These are phyloP conservation scores for Phytophthora melonis DNA, from an alignment of 352 stramenopile species.

Conservation along the genomic window DNA sequence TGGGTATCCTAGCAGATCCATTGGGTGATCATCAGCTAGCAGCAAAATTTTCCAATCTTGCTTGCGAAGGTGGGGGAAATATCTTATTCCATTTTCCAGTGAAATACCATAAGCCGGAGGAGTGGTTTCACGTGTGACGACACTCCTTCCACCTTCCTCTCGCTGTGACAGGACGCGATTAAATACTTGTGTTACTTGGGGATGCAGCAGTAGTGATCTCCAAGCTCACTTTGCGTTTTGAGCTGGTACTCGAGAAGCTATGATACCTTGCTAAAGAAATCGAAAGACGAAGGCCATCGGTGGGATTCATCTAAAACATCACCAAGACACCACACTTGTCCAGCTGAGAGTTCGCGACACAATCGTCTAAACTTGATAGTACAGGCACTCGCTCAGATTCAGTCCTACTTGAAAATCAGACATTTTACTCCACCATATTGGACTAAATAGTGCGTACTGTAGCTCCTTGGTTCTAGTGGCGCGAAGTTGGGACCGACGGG, in stretches of 20 bases:
- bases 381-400: too few relatives aligned
- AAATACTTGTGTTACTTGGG: background rate
- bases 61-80: too few relatives aligned
- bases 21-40: background rate
- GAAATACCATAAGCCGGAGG: too few relatives aligned
- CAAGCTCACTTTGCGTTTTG: background rate
- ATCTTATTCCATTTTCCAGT: too few relatives aligned
- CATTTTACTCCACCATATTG: too few relatives aligned
- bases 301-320: background rate
- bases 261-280: background rate
- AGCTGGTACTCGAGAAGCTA: background rate
- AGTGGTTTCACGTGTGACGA: too few relatives aligned
- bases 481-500: background rate
- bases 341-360: too few relatives aligned
- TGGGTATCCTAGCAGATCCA: background rate
- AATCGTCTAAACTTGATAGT: too few relatives aligned
- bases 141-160: too few relatives aligned
- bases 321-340: too few relatives aligned
- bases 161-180: too few relatives aligned
- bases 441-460: background rate
- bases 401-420: too few relatives aligned
- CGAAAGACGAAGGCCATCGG: background rate
- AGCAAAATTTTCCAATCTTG: background rate
- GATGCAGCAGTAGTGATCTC: background rate
- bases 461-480: background rate